Evolutionary conservation across 306 rosid genomes (phyloP).

Genomic region (apple (Malus domestica)): ASM211411v1 NC_041793.1:38713501-38714000

Average conservation of each 20-base stretch:
- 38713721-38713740: neutral
- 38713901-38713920: no score
- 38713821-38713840: no score
- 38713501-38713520: neutral
- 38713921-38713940: no score
- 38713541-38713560: constrained; percentile 9
- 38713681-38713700: neutral
- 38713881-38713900: no score
- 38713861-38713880: no score
- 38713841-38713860: no score
- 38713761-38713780: neutral
- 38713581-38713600: neutral
- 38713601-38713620: neutral
- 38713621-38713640: neutral
- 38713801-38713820: neutral
- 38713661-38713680: neutral
- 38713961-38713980: no score
- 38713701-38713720: neutral
- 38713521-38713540: neutral
- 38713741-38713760: neutral
- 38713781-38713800: neutral
- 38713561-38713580: neutral
- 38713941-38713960: no score
- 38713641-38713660: neutral
- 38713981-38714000: no score